These are phyloP conservation scores for Fraxinus ornus DNA, from an alignment of 305 asterid genomes.

Conservation along the genomic window DNA sequence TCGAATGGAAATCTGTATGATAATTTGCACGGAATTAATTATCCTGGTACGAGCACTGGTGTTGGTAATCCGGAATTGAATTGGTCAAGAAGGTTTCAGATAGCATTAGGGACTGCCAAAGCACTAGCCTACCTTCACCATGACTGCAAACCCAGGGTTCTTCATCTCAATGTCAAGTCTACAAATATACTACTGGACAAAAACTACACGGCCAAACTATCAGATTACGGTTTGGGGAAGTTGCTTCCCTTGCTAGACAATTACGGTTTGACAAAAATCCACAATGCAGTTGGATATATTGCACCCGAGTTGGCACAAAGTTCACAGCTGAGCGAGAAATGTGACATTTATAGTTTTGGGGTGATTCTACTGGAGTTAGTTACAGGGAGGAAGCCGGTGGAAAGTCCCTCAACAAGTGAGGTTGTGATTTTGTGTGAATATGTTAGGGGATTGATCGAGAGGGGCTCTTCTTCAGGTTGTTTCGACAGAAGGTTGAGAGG, in stretches of 20 bases:
- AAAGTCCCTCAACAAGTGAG: constrained; percentile 52
- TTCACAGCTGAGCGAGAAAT: constrained; percentile 60
- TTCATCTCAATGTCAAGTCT: constrained; percentile 83
- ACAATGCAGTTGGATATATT: constrained; percentile 81
- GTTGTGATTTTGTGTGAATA: constrained; percentile 73
- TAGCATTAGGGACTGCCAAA: constrained; percentile 74
- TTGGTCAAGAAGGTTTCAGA: constrained; percentile 74
- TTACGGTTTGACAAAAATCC: constrained; percentile 54
- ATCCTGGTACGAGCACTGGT: constrained; percentile 66
- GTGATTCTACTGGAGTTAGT: constrained; percentile 77
- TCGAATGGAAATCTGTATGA: constrained; percentile 71
- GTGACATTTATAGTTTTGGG: constrained; percentile 84
- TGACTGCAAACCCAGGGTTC: constrained; percentile 78
- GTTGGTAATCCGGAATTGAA: constrained; percentile 62
- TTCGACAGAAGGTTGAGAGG: constrained; percentile 72
- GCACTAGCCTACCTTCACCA: constrained; percentile 85
- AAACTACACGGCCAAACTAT: constrained; percentile 53
- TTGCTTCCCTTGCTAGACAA: constrained; percentile 60
- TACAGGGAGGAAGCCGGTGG: constrained; percentile 86
- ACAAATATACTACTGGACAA: constrained; percentile 66
- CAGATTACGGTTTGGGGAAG: constrained; percentile 71
- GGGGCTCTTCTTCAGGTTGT: constrained; percentile 59
- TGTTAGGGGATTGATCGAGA: constrained; percentile 64
- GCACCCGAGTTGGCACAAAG: constrained; percentile 93
- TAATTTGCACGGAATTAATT: constrained; percentile 62